phyloP scores from a whole-genome alignment of 2,329 filamentous ascomycete species.

The Diaporthe ilicicola region DNA sequence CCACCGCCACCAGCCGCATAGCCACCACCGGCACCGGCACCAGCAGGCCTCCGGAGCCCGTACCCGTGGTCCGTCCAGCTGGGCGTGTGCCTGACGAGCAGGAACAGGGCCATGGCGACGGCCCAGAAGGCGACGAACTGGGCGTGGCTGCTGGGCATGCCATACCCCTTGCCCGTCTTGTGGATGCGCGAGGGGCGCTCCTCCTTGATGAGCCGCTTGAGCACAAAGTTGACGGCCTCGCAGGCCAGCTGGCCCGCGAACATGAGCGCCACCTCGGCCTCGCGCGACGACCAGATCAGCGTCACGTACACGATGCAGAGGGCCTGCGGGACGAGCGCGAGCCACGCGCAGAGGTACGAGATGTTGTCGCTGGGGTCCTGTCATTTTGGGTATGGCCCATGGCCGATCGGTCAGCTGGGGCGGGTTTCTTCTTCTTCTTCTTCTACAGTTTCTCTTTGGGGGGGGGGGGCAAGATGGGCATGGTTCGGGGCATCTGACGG shows the following conservation, averaged over 20 bases:
- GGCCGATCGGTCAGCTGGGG: conserved; percentile 14
- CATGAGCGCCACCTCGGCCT: conserved; percentile 88
- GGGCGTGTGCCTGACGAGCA: conserved; percentile 80
- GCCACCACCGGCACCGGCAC: background rate
- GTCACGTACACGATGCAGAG: conserved; percentile 91
- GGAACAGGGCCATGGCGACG: conserved; percentile 82
- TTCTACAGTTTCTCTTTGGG: background rate
- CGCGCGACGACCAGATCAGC: conserved; percentile 88
- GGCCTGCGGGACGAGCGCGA: conserved; percentile 91
- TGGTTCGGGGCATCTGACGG: background rate
- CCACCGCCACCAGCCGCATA: background rate
- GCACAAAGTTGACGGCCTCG: conserved; percentile 86
- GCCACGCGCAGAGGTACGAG: conserved; percentile 90
- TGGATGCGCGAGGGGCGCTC: conserved; percentile 85
- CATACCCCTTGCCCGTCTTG: conserved; percentile 90
- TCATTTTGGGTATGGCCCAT: background rate
- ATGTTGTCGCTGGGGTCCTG: conserved; percentile 87
- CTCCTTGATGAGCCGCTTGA: conserved; percentile 93
- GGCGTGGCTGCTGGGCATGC: conserved; percentile 94
- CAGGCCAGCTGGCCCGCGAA: conserved; percentile 91
- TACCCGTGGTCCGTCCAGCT: conserved; percentile 41
- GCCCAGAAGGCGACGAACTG: conserved; percentile 96
- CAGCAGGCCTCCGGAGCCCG: conserved; percentile 2
- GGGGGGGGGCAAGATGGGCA: no score
- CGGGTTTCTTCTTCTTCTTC: background rate